These are phyloP conservation scores for Diplodia sapinea DNA, from an alignment of 2,329 filamentous ascomycete genomes.

Conservation along the genomic window DNA sequence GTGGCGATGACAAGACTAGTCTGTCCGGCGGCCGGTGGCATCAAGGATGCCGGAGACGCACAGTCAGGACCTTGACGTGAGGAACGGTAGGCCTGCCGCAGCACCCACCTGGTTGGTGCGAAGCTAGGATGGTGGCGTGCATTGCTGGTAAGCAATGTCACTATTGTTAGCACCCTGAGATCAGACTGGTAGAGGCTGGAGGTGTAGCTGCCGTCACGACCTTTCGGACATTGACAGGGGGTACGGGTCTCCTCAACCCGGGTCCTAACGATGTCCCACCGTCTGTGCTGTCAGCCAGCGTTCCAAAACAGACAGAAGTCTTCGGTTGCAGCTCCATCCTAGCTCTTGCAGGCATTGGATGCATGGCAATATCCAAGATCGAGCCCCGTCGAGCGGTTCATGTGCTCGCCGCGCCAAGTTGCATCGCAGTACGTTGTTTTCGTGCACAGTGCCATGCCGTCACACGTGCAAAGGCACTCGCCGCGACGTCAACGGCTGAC, in stretches of 20 bases:
- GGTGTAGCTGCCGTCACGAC: conserved; percentile 31
- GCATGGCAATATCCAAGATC: conserved; percentile 24
- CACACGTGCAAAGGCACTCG: conserved; percentile 25
- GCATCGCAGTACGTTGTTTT: conserved; percentile 20
- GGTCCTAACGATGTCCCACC: conserved; percentile 30
- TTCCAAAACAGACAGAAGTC: conserved; percentile 30
- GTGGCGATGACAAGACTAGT: conserved; percentile 39
- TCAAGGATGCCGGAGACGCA: conserved; percentile 46
- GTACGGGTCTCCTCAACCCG: conserved; percentile 32
- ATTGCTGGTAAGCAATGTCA: conserved; percentile 31
- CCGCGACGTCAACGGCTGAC: conserved; percentile 24
- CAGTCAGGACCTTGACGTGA: conserved; percentile 51
- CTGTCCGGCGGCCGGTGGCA: conserved; percentile 42
- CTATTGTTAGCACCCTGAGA: conserved; percentile 32
- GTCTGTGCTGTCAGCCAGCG: conserved; percentile 32
- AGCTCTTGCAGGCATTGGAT: conserved; percentile 30
- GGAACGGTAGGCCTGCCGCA: conserved; percentile 34
- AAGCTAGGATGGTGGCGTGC: conserved; percentile 31
- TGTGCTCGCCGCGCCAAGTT: conserved; percentile 18
- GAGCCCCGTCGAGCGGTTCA: conserved; percentile 14
- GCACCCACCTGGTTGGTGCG: conserved; percentile 31
- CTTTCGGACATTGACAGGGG: conserved; percentile 33
- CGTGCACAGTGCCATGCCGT: conserved; percentile 16
- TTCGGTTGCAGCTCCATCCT: conserved; percentile 31
- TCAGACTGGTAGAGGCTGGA: conserved; percentile 32